phyloP scores from a whole-genome alignment of 495 filamentous ascomycete genomes.

The Evernia prunastri region DNA sequence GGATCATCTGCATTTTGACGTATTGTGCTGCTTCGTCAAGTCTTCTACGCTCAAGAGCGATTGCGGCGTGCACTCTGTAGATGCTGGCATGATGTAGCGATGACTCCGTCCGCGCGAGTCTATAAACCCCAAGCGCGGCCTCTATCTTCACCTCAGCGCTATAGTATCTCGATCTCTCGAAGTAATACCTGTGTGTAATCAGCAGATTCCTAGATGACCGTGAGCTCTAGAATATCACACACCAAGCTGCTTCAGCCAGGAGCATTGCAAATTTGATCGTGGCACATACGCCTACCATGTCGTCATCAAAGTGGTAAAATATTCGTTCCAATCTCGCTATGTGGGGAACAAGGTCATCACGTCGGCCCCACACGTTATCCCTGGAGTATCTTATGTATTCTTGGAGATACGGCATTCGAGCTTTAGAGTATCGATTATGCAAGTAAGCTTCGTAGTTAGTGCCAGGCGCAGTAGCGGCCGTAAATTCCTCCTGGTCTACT shows the following conservation, averaged over 20 bases:
- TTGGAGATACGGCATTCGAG: background rate
- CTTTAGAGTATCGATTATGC: background rate
- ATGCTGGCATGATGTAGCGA: slow-evolving; percentile 1
- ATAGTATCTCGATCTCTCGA: background rate
- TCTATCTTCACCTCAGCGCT: background rate
- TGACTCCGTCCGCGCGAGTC: background rate
- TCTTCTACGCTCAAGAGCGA: background rate
- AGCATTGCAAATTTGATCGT: background rate
- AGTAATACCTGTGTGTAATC: background rate
- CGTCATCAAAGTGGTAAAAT: background rate
- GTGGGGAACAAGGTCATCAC: slow-evolving; percentile 5
- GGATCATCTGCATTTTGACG: background rate
- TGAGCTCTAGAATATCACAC: background rate
- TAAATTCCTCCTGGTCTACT: background rate
- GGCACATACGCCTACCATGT: background rate
- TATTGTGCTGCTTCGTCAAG: background rate
- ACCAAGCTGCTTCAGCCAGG: slow-evolving; percentile 12
- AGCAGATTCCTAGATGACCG: background rate
- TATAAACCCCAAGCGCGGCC: background rate
- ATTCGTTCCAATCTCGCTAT: background rate
- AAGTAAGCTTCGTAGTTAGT: background rate
- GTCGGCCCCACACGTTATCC: slow-evolving; percentile 2
- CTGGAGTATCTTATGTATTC: background rate
- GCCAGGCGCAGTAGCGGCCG: background rate
- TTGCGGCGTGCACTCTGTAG: slow-evolving; percentile 6